Base-by-base conservation (phyloP, 805 yeast species). In the Starmerella sirachaensis region DNA sequence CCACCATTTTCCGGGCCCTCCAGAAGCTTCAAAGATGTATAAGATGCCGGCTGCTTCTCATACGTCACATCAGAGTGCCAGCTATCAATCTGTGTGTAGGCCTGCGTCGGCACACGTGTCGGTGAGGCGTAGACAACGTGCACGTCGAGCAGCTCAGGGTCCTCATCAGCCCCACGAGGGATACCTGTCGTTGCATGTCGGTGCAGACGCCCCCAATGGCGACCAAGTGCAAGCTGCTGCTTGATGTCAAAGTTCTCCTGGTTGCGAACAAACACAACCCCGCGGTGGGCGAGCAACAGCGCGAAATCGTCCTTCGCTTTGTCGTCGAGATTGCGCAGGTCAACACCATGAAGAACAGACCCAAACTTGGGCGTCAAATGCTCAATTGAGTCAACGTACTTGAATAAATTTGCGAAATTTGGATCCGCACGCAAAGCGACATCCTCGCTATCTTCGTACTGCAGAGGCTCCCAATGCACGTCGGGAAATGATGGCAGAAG, bases 41-140 rank as follows among this genome's bases (percentile, higher is more conserved):
- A 34, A 62, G 73, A 25, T 62, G 88, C 79, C 7, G 86, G 79
- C 56, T 76, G 83, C 40, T 65, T 64, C 54, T 79, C 88, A 56
- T 77, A 80, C 17, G 82, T 68, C 18, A 77, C 80, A 55, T 80
- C 91, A 2, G 81, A 69, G 56, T 80, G 91, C 80, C 82, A 80
- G 28, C 47, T 33, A 30, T 50, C 49, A 14, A 50, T 38, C 35
- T 52, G 56, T 6, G 58, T 39, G 43, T 38, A 53, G 4, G 56
- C 56, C 46, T 45, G 31, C 18, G 48, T 43, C 7, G 57, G 57
- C 11, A 36, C 27, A 9, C 55, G 44, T 25, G 35, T 41, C 34
- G 52, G 51, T 13, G 49, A 49, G 16, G 54, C 49, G 36, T 46
- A 49, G 10, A 55, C 55, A 13, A 55, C 59, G 38, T 55, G 59